Base-by-base conservation (phyloP, 2,329 filamentous ascomycete genomes). In the Rhynchosporium secalis region DNA sequence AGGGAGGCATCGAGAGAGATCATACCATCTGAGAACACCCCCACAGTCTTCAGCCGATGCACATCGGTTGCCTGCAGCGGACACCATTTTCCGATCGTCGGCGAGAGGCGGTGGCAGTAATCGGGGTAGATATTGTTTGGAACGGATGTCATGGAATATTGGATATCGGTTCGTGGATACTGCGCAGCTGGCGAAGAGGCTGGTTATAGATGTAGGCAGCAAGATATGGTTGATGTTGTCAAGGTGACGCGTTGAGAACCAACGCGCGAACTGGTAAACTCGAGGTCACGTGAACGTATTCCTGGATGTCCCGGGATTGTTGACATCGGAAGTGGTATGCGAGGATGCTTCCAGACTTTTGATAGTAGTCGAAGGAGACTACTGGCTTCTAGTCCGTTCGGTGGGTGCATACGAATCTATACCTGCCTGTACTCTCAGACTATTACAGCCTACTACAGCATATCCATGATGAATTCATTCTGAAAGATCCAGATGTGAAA, bases 31-130 rank as follows among this genome's bases (percentile, higher is more conserved):
- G 83, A 85, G 28, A 81, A 70, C 55, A 72, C 82, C 13, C 76
- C 75, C 65, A 80, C 78, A 48, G 75, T 75, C 45, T 75, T 72
- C 46, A 89, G 75, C 26, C 66, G 66, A 61, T 78, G 76, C 48
- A 88, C 77, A 65, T 87, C 83, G 43, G 71, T 70, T 6, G 77
- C 79, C 45, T 76, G 79, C 55, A 89, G 70, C 58, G 84, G 80
- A 68, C 83, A 87, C 83, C 84, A 89, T 64, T 72, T 78, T 62
- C 80, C 81, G 70, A 83, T 79, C 33, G 86, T 88, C 3, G 84
- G 84, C 15, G 86, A 85, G 36, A 86, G 78, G 64, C 82, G 77
- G 72, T 88, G 87, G 73, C 86, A 87, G 73, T 86, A 87, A 62
- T 82, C 80, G 8, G 83, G 85, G 69, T 88, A 89, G 68, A 83